Evolutionary conservation across 176 grass and related monocot genomes (phyloP), one percentile per base, ranked within the genome.

Genomic region (Alloteropsis semialata): DNA sequence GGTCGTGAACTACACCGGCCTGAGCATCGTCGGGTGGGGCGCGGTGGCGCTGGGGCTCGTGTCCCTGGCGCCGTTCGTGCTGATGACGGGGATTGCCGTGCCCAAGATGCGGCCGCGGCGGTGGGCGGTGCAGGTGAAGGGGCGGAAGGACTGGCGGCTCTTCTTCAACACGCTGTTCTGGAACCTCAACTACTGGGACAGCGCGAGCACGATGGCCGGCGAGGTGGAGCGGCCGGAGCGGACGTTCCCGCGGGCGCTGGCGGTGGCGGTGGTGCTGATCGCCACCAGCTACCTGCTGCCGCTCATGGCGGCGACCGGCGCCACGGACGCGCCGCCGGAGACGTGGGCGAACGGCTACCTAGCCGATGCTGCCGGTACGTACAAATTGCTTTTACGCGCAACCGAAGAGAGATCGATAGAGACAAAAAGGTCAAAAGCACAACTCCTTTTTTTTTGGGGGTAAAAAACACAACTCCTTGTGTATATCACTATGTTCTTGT

Each of bases 101-200:
- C 85, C 81, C 4, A 88, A 66, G 65, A 3, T 82, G 24, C 21
- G 76, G 27, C 89, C 85, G 67, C 18, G 44, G 30, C 74, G 85
- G 74, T 91, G 89, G 89, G 5, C 60, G 4, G 62, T 6, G 36
- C 61, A 57, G 78, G 71, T 64, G 38, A 1, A 39, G 5, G 72
- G 72, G 34, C 27, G n/a, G 41, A 21, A 60, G 56, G 69, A 91
- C 69, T 91, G 89, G 89, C 57, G 51, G 22, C 87, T 91, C 62
- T 91, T 79, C 56, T 76, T 91, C 56, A 91, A 91, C 76, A 88
- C 71, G 16, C 78, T 91, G 32, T 91, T 91, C 82, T 88, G 85
- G 89, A 91, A 91, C 66, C 82, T 91, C 18, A 91, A 85, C 66
- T 91, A 85, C 68, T 88, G 82, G 89, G 89, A 91, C 67, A 83